Conservation (phyloP, 495 filamentous ascomycete genomes). For the Friedmanniomyces simplex region DNA sequence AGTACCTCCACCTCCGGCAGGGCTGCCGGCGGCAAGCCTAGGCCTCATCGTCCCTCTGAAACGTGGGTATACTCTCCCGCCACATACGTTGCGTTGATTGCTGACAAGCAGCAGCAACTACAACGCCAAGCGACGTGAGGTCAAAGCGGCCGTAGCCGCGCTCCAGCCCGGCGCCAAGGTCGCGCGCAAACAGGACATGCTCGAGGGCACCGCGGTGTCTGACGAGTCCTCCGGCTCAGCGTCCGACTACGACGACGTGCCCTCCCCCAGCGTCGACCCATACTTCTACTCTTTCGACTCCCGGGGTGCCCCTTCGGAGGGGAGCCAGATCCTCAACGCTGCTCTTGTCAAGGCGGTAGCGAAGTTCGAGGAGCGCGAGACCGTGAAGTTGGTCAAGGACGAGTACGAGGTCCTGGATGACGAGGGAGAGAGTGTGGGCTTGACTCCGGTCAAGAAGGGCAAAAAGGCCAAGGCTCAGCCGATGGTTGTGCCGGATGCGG, state of each 20-base stretch:
- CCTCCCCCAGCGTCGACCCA: constrained; percentile 34
- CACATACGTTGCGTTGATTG: not conserved
- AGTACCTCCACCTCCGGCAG: constrained; percentile 18
- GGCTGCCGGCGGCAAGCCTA: constrained; percentile 9
- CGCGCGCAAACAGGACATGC: constrained; percentile 32
- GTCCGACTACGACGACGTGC: constrained; percentile 35
- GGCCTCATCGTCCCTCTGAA: constrained; percentile 19
- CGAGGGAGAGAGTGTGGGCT: constrained; percentile 28
- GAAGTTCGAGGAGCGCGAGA: constrained; percentile 46
- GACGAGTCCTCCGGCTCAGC: constrained; percentile 28
- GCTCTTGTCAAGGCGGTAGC: constrained; percentile 47
- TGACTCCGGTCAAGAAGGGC: constrained; percentile 13
- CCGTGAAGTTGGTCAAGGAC: constrained; percentile 45
- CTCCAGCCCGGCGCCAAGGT: constrained; percentile 29
- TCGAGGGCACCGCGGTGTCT: constrained; percentile 13
- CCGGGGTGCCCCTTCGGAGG: constrained; percentile 34
- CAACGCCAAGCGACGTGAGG: constrained; percentile 23
- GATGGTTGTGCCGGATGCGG: constrained; percentile 8
- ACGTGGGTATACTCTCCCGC: constrained; percentile 11
- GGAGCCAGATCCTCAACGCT: constrained; percentile 44
- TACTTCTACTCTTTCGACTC: constrained; percentile 42
- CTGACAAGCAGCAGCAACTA: not conserved
- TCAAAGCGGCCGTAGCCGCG: constrained; percentile 29
- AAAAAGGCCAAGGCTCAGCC: constrained; percentile 14
- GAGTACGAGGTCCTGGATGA: constrained; percentile 47